A percentile compares a stretch with the other conserved stretches of the same genome.
phyloP scores from a whole-genome alignment of 2,329 filamentous ascomycete species.

The Clathrospora elynae region DNA sequence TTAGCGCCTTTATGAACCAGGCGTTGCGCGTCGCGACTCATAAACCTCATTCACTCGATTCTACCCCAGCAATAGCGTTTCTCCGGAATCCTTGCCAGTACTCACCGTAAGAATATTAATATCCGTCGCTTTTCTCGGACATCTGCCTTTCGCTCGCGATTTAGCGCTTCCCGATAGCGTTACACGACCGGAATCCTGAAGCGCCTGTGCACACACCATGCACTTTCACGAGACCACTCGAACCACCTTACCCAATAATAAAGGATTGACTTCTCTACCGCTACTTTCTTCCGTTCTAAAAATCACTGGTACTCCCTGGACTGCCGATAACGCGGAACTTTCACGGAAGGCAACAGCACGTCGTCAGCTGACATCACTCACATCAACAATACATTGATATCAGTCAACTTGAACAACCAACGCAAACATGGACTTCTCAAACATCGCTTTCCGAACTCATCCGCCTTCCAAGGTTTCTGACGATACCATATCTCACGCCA shows the following conservation, averaged over 20 bases:
- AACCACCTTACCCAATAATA: slow-evolving; percentile 21
- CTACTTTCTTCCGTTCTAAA: slow-evolving; percentile 3
- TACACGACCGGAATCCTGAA: slow-evolving; percentile 20
- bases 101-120: slow-evolving; percentile 10
- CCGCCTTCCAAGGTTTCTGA: slow-evolving; percentile 30
- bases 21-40: slow-evolving; percentile 22
- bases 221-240: slow-evolving; percentile 23
- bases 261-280: slow-evolving; percentile 12
- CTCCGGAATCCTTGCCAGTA: slow-evolving; percentile 7
- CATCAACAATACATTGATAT: slow-evolving; percentile 3
- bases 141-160: slow-evolving; percentile 10
- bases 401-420: slow-evolving; percentile 1
- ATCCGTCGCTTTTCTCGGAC: slow-evolving; percentile 18
- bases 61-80: slow-evolving; percentile 22
- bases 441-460: slow-evolving; percentile 29
- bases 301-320: slow-evolving; percentile 6
- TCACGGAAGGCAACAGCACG: slow-evolving; percentile 31
- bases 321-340: slow-evolving; percentile 4
- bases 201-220: slow-evolving; percentile 35
- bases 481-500: slow-evolving; percentile 42
- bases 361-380: slow-evolving; percentile 33
- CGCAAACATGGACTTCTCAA: slow-evolving; percentile 40
- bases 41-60: slow-evolving; percentile 16
- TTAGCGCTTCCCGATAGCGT: slow-evolving; percentile 21
- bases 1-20: slow-evolving; percentile 12